These are phyloP conservation scores for Trichoderma sp. DNA, from an alignment of 2,329 filamentous ascomycete species.

Conservation along the genomic window DNA sequence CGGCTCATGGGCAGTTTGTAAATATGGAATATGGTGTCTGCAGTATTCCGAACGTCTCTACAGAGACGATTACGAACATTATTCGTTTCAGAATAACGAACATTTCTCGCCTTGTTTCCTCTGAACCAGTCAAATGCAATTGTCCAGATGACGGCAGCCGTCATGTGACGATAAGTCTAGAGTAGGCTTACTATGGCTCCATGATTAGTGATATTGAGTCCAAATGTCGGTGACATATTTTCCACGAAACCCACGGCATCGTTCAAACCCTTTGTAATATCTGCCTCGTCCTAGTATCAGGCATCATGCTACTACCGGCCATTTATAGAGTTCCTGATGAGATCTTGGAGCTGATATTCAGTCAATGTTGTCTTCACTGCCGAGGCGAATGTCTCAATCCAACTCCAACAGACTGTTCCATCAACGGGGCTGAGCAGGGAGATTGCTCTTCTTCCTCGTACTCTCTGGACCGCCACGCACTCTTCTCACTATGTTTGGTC, in stretches of 20 bases:
- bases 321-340: neutral
- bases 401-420: neutral
- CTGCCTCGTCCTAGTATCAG: neutral
- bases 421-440: neutral
- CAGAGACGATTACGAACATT: too few relatives aligned
- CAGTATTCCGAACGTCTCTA: too few relatives aligned
- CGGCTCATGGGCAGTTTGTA: too few relatives aligned
- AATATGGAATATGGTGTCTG: accelerated
- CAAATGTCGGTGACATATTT: neutral
- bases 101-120: too few relatives aligned
- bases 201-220: neutral
- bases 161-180: neutral
- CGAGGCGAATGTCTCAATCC: neutral
- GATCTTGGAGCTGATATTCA: neutral
- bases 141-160: neutral
- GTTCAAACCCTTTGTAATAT: neutral
- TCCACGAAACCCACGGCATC: neutral
- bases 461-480: neutral
- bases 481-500: neutral
- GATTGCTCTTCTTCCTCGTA: neutral
- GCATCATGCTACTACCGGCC: neutral
- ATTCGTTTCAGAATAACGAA: too few relatives aligned
- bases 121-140: too few relatives aligned
- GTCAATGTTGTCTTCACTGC: neutral
- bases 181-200: neutral